Evolutionary conservation across 768 basidiomycete genomes (phyloP), one percentile per base, ranked within the genome.

Genomic region (Scleroderma bovista): DNA sequence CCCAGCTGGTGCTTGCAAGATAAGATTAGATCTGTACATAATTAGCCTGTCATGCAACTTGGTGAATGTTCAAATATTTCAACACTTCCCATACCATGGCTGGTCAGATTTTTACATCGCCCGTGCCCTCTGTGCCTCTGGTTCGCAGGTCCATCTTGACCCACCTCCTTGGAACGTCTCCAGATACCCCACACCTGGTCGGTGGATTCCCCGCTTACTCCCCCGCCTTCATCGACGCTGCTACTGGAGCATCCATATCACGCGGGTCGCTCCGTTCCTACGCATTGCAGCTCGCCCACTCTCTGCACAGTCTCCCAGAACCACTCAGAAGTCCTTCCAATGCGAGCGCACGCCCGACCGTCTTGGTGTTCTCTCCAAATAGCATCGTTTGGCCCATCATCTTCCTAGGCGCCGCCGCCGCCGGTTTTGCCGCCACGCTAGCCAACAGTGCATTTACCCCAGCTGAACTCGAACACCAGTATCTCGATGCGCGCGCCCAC

Each of bases 381-480:
- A 80, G 73, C 17, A 57, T 90, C 41, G 69, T 71, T 38, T 84
- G 73, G 69, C 77, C 81, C 1, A 61, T 80, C 50, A 61, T 75
- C 43, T 51, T 81, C 6, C 66, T 70, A 16, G 52, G 64, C 44
- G 64, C 67, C 61, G 71, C 84, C 38, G 84, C 89, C 1, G 85
- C 83, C 0, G 87, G 86, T 3, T 60, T 88, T 15, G 69, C 78
- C 39, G 77, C 79, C 46, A 87, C 89, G 0, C 79, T 88, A 13
- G 85, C 86, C 15, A 93, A 91, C 62, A 81, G 76, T 51, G 73
- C 75, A 0, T 93, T 88, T 59, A 85, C 81, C 4, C 63, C 81
- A 3, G 60, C 68, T 8, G 92, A 94, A 60, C 75, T 93, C 0
- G 74, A 72, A 1, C 80, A 81, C 64, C 92, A 94, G 61, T 83